Evolutionary conservation across 2,329 filamentous ascomycete genomes (phyloP), one percentile per base, ranked within the genome.

Genomic region (Phialemoniopsis sp.): DNA sequence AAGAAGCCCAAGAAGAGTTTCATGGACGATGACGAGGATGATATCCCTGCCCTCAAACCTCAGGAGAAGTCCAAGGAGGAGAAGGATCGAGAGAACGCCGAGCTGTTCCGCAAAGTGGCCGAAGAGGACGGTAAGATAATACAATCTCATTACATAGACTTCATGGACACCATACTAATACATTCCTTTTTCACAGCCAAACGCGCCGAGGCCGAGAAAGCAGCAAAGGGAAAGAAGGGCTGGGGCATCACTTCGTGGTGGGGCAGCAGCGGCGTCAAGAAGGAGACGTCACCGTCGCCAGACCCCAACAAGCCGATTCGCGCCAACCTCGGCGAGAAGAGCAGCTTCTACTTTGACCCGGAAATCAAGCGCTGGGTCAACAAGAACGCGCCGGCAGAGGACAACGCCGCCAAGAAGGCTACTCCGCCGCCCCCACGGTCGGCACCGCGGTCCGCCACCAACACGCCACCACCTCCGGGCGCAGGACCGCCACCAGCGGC

Each of bases 301-400:
- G 51, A 64, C 8, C 59, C 70, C 5, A 73, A 72, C 56, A 84
- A 84, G 55, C 69, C 90, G n/a, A 87, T 96, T 59, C 82, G 80
- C 51, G 93, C 94, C 46, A 98, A 98, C 56, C 77, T 98, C 8
- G 94, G 91, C 45, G 94, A 98, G 62, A 81, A 93, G 56, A 95
- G 81, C 60, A 89, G 82, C 34, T 96, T 98, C 62, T 85, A 91
- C 50, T 98, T 93, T 55, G 93, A 98, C 56, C 86, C 89, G 3
- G 87, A 96, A n/a, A 76, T 95, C 38, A 94, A 95, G 70, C 89
- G 93, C 59, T 98, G 94, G 94, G 75, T 98, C 59, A 97, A 98
- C 70, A 96, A 96, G 71, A 96, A 95, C 59, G 80, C 80, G 10
- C 83, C 83, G 12, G 76, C 78, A 8, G 82, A 85, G 39, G 77